Evolutionary conservation across 1,284 basidiomycete genomes (phyloP), one percentile per base, ranked within the genome.

Genomic region (Xerocomus amazonicus): DNA sequence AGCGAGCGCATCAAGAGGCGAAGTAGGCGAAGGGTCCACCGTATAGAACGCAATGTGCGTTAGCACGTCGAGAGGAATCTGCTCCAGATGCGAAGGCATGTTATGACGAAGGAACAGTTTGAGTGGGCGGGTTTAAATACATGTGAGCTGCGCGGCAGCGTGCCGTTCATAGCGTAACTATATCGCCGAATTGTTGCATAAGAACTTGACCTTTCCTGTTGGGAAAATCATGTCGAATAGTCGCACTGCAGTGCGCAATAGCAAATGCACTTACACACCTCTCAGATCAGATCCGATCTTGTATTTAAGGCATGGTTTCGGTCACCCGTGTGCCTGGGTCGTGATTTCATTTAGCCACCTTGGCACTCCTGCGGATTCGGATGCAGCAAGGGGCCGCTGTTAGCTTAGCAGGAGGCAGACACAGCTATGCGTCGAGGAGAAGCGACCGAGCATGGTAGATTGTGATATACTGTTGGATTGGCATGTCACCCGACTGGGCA

Each of bases 41-140:
- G 70, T 64, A 40, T 76, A 67, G 52, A 74, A 69, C 9, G 78
- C 78, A 19, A 83, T 71, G 52, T 79, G 64, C 32, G 73, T 71
- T n/a, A 83, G 70, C 47, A 83, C 62, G 55, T 81, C 78, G 55
- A 63, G 62, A 32, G 80, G 80, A 43, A 79, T 56, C 5, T 57
- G 63, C 47, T 79, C 73, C 43, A 83, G 65, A 45, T 57, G 60
- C 52, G 75, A 73, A 57, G 65, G 35, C 76, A 77, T 78, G 56
- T 45, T 53, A 54, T 56, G 52, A 50, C 56, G 57, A 55, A 46
- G 57, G 44, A 35, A 33, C 55, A 45, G 47, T 12, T 42, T 35
- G 48, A 40, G 29, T 9, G 45, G 26, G 51, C 9, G 36, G 51
- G 54, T 52, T 67, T 65, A 68, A 66, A 58, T 65, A 57, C 56